Conservation (phyloP, 129 eudicot species). For the Tagetes erecta region DNA sequence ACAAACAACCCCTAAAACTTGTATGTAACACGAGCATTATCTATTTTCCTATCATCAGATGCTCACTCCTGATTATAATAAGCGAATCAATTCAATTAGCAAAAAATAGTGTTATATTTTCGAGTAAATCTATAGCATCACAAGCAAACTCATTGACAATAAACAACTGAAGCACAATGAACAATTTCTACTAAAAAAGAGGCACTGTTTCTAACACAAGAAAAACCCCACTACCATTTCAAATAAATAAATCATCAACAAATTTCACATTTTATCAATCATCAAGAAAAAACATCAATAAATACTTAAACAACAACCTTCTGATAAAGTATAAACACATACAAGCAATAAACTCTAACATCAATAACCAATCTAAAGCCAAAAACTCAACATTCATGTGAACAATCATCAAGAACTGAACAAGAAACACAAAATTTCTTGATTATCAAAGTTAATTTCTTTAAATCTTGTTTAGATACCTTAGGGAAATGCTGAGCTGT, state of each 20-base stretch:
- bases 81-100: background rate
- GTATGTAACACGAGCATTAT: slow-evolving; percentile 10
- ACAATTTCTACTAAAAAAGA: slow-evolving; percentile 16
- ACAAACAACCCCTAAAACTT: background rate
- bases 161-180: background rate
- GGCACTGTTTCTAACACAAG: background rate
- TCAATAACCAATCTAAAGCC: slow-evolving; percentile 1
- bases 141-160: slow-evolving; percentile 18
- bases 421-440: slow-evolving; percentile 1
- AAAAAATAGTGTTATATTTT: slow-evolving; percentile 3
- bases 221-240: background rate
- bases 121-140: slow-evolving; percentile 9
- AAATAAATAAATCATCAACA: background rate
- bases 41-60: background rate
- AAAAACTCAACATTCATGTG: slow-evolving; percentile 12
- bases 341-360: slow-evolving; percentile 15
- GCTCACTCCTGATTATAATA: slow-evolving; percentile 2
- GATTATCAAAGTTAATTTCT: background rate
- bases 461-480: slow-evolving; percentile 40
- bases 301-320: slow-evolving; percentile 1
- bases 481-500: slow-evolving; percentile 68
- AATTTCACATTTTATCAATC: background rate
- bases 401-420: background rate
- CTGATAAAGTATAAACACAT: background rate
- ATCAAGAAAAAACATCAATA: background rate